phyloP scores from a whole-genome alignment of 2,329 filamentous ascomycete species.

The Claviceps sorghi region DNA sequence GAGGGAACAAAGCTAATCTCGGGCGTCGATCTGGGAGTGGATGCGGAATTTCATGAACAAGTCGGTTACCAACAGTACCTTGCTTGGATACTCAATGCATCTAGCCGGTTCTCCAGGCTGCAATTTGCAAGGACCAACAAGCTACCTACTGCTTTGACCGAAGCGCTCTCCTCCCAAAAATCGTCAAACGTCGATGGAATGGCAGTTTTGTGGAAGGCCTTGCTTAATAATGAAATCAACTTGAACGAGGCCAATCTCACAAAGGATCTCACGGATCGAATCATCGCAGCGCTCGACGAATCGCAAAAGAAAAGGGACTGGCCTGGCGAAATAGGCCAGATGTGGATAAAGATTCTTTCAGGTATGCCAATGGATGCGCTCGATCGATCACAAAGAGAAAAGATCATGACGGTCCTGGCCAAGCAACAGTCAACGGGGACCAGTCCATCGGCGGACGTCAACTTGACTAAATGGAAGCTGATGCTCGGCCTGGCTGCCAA shows the following conservation, averaged over 20 bases:
- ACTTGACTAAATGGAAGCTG: conserved; percentile 19
- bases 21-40: conserved; percentile 6
- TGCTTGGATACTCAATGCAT: conserved; percentile 20
- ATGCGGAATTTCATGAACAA: conserved; percentile 14
- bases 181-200: conserved; percentile 8
- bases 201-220: conserved; percentile 14
- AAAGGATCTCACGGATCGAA: conserved; percentile 17
- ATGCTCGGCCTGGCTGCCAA: conserved; percentile 32
- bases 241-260: conserved; percentile 20
- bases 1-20: conserved; percentile 11
- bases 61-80: conserved; percentile 18
- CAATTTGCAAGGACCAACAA: conserved; percentile 12
- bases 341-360: conserved; percentile 20
- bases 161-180: conserved; percentile 11
- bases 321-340: conserved; percentile 15
- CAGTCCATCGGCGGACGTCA: conserved; percentile 13
- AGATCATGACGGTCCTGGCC: conserved; percentile 23
- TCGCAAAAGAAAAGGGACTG: conserved; percentile 17
- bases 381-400: conserved; percentile 28
- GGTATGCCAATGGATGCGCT: conserved; percentile 24
- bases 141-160: conserved; percentile 13
- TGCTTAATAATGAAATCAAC: conserved; percentile 25
- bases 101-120: conserved; percentile 18
- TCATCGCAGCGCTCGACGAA: conserved; percentile 16
- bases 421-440: conserved; percentile 12